phyloP scores from a whole-genome alignment of 2,329 filamentous ascomycete species.

The Penicillium hordei region DNA sequence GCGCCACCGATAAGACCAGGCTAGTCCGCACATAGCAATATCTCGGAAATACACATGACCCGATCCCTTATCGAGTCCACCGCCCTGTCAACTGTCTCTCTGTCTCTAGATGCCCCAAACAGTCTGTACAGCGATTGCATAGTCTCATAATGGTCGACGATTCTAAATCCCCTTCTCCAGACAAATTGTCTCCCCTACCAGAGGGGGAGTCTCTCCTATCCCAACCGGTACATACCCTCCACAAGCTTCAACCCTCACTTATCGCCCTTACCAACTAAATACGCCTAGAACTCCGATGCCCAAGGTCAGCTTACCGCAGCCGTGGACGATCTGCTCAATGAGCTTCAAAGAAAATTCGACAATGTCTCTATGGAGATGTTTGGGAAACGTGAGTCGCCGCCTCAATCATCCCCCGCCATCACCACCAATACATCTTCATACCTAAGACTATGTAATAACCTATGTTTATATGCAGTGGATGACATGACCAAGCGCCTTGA shows the following conservation, averaged over 20 bases:
- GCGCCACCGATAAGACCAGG: conserved; percentile 23
- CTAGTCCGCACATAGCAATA: conserved; percentile 16
- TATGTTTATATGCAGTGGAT: conserved; percentile 66
- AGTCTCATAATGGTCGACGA: conserved; percentile 26
- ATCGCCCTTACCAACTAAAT: conserved; percentile 3
- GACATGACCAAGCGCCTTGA: conserved; percentile 88
- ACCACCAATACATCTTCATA: background rate
- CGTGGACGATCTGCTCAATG: conserved; percentile 82
- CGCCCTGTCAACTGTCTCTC: background rate
- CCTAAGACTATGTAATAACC: background rate
- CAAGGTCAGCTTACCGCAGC: conserved; percentile 66
- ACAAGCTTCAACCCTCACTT: background rate
- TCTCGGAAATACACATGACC: conserved; percentile 27
- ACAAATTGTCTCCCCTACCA: conserved; percentile 14
- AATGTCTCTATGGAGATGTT: conserved; percentile 83
- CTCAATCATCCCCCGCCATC: background rate
- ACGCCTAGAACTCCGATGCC: conserved; percentile 29
- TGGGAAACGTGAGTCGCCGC: conserved; percentile 68
- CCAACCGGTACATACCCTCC: conserved; percentile 20
- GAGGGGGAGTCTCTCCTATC: conserved; percentile 24
- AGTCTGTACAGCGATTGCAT: conserved; percentile 3
- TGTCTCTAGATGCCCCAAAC: background rate
- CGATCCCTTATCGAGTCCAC: conserved; percentile 24
- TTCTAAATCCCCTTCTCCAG: conserved; percentile 17
- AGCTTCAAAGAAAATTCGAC: conserved; percentile 81